Conservation (phyloP, 331 rosid genomes). For the Telfairia occidentalis region DNA sequence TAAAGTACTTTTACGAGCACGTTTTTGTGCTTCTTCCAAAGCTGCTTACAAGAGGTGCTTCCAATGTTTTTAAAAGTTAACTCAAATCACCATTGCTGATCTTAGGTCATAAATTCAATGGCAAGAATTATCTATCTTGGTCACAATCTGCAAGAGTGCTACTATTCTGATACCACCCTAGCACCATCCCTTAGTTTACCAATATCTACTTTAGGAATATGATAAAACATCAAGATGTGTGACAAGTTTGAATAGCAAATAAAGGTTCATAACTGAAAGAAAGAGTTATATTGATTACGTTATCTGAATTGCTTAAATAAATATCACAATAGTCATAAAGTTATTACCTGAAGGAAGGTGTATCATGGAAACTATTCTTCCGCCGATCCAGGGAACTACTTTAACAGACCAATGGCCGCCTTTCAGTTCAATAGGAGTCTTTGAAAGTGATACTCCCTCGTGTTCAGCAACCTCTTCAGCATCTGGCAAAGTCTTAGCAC, state of each 20-base stretch:
- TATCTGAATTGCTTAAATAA: neutral
- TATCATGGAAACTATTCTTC: slow-evolving; percentile 79
- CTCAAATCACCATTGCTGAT: no score
- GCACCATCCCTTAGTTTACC: neutral
- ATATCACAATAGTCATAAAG: neutral
- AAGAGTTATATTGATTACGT: neutral
- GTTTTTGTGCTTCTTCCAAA: no score
- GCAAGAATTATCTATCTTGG: neutral
- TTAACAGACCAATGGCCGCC: slow-evolving; percentile 57
- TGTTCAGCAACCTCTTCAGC: slow-evolving; percentile 46
- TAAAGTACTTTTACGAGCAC: no score
- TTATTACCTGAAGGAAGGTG: slow-evolving; percentile 79
- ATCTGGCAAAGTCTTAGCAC: slow-evolving; percentile 56
- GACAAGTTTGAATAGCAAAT: neutral
- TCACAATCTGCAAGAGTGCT: neutral
- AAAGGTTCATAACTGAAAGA: neutral
- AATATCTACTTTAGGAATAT: neutral
- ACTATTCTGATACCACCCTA: no score
- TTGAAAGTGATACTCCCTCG: slow-evolving; percentile 50
- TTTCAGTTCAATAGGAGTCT: slow-evolving; percentile 66
- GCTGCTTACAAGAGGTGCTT: no score
- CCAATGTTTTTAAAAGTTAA: no score
- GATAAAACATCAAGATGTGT: neutral
- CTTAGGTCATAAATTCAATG: neutral
- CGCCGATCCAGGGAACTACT: slow-evolving; percentile 90